A percentile compares a stretch with the other conserved stretches of the same genome.
Evolutionary conservation across 2,329 filamentous ascomycete species (phyloP).

Genomic region (Claviceps spartinae): DNA sequence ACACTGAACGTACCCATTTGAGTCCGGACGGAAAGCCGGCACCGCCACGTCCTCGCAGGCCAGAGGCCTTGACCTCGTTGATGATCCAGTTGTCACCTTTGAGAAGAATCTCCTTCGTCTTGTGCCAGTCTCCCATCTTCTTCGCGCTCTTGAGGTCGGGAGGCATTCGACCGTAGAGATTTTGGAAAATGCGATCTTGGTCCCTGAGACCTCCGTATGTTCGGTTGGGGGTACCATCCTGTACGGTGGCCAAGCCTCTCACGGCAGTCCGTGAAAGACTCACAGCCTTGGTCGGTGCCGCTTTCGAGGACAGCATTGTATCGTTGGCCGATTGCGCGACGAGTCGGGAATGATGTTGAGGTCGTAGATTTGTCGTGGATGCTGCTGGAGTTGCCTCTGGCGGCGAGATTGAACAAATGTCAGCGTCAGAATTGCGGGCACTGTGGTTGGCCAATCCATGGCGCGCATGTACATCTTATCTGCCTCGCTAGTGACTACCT

Average conservation of each 20-base stretch:
- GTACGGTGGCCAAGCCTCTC: constrained; percentile 69
- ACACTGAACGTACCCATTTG: constrained; percentile 71
- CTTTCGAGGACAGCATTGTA: constrained; percentile 32
- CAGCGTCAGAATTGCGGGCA: constrained; percentile 23
- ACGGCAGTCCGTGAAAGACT: constrained; percentile 30
- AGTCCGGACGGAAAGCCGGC: constrained; percentile 95
- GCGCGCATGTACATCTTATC: constrained; percentile 15
- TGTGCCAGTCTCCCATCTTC: constrained; percentile 99
- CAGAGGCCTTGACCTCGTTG: constrained; percentile 90
- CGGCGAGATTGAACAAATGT: constrained; percentile 19
- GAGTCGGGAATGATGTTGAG: constrained; percentile 9
- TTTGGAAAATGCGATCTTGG: constrained; percentile 98
- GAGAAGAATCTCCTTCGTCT: constrained; percentile 93
- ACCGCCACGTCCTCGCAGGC: constrained; percentile 87
- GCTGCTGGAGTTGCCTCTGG: constrained; percentile 22
- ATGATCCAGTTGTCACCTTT: constrained; percentile 99
- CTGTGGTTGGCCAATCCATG: constrained; percentile 29
- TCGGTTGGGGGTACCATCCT: constrained; percentile 56
- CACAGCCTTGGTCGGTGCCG: constrained; percentile 25
- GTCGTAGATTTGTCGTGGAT: constrained; percentile 14
- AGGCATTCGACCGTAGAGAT: constrained; percentile 87
- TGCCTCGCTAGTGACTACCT: constrained; percentile 15
- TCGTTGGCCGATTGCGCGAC: constrained; percentile 17
- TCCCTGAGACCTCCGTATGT: constrained; percentile 81
- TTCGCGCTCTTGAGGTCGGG: constrained; percentile 84